Base-by-base conservation (phyloP, 768 basidiomycete genomes). In the Cubamyces lactineus region DNA sequence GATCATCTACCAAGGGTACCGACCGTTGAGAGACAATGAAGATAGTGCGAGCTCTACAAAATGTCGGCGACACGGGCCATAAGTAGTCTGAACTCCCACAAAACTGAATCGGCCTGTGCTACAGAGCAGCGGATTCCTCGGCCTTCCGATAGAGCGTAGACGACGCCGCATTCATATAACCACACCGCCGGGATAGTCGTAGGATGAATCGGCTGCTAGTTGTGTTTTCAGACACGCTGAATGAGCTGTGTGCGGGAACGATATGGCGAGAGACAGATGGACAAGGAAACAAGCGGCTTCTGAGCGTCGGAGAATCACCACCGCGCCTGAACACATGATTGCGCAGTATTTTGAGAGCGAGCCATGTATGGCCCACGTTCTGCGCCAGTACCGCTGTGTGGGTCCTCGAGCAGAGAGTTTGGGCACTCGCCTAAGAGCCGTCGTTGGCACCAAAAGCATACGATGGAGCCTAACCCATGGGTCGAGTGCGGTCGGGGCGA, bases 361-460 rank as follows among this genome's bases (percentile, higher is more conserved):
- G 30, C 3, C 23, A 49, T n/a, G 38, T 15, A 26, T 16, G 24
- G 38, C 34, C 23, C 46, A 57, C 56, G 46, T 15, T 38, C 38
- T 57, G 56, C 16, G 47, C 28, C 49, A 11, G 23, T 48, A 39
- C 46, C 56, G 39, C 4, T 26, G n/a, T n/a, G 46, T 57, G 46
- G 56, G 56, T n/a, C 30, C 19, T 30, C 42, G 39, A 12, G 24
- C 21, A 9, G 15, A 47, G 46, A 26, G 38, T 48, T 39, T 41
- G 30, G 13, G 38, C 8, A 39, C 28, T 46, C n/a, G 46, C 56
- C 34, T 24, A 57, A 61, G 52, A 46, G 52, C 52, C 52, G 52
- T 23, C 50, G 52, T 40, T 49, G 19, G 39, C 13, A 42, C 53
- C 60, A 42, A 50, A 50, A 61, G 40, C 26, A 54, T 54, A 55